Evolutionary conservation across 768 basidiomycete genomes (phyloP).

Genomic region (Tricholomella constricta): DNA sequence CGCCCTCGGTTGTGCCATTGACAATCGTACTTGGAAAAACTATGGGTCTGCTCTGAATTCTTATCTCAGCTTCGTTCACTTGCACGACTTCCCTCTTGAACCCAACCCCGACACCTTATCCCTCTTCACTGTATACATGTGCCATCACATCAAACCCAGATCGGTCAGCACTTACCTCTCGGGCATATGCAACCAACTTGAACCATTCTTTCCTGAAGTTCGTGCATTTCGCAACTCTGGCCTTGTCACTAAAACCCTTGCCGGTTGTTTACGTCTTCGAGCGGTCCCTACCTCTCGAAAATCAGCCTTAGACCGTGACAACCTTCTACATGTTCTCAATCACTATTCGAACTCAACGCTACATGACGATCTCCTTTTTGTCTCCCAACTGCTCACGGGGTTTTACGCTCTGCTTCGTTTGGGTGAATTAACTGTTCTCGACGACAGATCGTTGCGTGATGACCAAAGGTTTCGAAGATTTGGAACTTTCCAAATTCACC

Average conservation of each 20-base stretch:
- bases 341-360: background rate
- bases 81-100: constrained; percentile 33
- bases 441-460: constrained; percentile 4
- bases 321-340: background rate
- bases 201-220: too few species aligned
- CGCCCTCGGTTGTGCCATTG: too few species aligned
- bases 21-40: too few species aligned
- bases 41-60: constrained; percentile 39
- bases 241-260: too few species aligned
- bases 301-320: background rate
- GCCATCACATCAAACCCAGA: constrained; percentile 36
- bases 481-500: background rate
- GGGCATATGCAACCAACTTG: constrained; percentile 37
- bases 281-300: too few species aligned
- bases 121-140: too few species aligned
- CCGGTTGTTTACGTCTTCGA: too few species aligned
- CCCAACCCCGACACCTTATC: constrained; percentile 40
- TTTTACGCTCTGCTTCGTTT: constrained; percentile 10
- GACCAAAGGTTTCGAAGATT: background rate
- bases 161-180: constrained; percentile 39
- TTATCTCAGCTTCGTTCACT: constrained; percentile 34
- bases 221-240: too few species aligned
- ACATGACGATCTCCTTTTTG: too few species aligned
- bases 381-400: background rate
- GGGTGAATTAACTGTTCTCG: too few species aligned